A percentile compares a stretch with the other conserved stretches of the same genome.
These are phyloP conservation scores for Apiospora aurea DNA, from an alignment of 2,329 filamentous ascomycete species.

Conservation along the genomic window DNA sequence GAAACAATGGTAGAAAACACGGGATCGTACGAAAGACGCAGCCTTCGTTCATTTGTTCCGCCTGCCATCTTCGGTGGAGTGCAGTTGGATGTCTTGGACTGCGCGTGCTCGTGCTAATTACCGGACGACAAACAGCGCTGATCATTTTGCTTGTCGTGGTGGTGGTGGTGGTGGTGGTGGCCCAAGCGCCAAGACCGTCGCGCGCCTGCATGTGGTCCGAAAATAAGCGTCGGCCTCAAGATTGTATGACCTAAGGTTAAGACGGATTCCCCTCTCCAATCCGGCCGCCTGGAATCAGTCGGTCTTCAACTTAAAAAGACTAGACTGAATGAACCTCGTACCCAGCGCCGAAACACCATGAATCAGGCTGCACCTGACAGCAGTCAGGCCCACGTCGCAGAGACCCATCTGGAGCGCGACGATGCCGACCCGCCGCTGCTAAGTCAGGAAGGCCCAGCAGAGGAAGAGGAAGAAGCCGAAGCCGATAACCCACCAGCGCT, in stretches of 20 bases:
- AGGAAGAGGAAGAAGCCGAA: conserved; percentile 15
- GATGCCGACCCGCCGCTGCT: neutral
- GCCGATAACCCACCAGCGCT: neutral
- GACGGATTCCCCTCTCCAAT: neutral
- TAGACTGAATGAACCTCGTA: neutral
- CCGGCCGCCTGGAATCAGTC: neutral
- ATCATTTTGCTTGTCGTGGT: neutral
- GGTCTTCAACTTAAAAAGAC: neutral
- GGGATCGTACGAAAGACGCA: too few relatives aligned
- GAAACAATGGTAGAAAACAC: too few relatives aligned
- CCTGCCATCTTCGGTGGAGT: too few relatives aligned
- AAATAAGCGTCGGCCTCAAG: conserved; percentile 1
- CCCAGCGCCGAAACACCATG: neutral
- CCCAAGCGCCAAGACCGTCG: neutral
- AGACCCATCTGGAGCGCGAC: neutral
- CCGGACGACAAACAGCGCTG: too few relatives aligned
- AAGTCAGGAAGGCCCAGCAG: neutral
- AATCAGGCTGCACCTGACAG: neutral
- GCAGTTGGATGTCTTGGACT: too few relatives aligned
- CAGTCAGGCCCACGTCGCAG: neutral
- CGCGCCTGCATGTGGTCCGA: conserved; percentile 7
- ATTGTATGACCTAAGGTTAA: neutral
- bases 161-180: neutral
- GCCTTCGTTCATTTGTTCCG: too few relatives aligned
- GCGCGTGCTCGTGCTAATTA: too few relatives aligned